Conservation (phyloP, 768 basidiomycete genomes). For the Suillus bovinus region DNA sequence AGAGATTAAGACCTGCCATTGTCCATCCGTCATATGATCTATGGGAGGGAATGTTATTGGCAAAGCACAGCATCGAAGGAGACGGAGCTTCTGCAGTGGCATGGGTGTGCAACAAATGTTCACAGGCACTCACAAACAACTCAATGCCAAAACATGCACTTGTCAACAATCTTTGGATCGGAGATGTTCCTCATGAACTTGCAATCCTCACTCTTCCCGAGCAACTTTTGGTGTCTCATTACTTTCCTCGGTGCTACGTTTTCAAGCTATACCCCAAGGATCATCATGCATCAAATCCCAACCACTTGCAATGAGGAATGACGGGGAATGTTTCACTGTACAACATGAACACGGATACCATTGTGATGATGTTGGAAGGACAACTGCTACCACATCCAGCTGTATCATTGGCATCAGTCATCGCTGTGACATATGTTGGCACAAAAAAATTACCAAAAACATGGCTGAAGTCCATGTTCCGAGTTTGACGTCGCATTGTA, state of each 20-base stretch:
- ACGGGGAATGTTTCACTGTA: constrained; percentile 38
- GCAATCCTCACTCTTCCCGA: constrained; percentile 34
- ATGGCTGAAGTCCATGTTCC: no score
- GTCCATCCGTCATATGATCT: no score
- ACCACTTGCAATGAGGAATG: constrained; percentile 23
- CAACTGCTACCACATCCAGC: no score
- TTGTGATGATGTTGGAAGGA: no score
- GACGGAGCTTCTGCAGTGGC: neutral
- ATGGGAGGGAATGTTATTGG: no score
- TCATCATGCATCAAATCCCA: fast-evolving
- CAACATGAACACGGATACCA: constrained; percentile 17
- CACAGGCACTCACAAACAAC: neutral
- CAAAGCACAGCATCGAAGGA: neutral
- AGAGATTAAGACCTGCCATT: no score
- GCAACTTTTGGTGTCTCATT: constrained; percentile 33
- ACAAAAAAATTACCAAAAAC: no score
- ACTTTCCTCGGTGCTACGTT: constrained; percentile 34
- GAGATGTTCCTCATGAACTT: constrained; percentile 29
- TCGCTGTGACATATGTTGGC: no score
- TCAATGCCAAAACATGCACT: constrained; percentile 22
- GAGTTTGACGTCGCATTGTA: no score
- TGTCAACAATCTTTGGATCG: constrained; percentile 44
- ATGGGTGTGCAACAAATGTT: neutral
- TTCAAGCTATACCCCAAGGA: constrained; percentile 39
- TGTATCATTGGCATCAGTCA: no score